Base-by-base conservation (phyloP, 139 green algal species). In the Chlamydomonas sphaeroides region DNA sequence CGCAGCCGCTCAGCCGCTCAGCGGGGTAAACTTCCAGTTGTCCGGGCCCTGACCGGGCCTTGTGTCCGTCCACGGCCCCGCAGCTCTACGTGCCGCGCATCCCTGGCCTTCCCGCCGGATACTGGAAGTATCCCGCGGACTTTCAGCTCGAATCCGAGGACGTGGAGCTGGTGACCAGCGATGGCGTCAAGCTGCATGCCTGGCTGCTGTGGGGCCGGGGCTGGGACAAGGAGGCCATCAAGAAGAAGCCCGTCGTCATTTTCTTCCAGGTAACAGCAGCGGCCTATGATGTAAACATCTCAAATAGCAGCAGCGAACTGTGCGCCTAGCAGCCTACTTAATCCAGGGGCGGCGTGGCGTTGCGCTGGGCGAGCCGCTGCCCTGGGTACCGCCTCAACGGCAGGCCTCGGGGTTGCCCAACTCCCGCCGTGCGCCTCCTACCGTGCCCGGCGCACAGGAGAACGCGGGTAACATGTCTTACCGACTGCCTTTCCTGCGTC, bases 381-480 rank as follows among this genome's bases (percentile, higher is more conserved):
- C n/a, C n/a, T n/a, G n/a, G n/a, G n/a, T n/a, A n/a, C n/a, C n/a
- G n/a, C n/a, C n/a, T n/a, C n/a, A n/a, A n/a, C n/a, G n/a, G n/a
- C n/a, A n/a, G n/a, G n/a, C n/a, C n/a, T n/a, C n/a, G n/a, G n/a
- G n/a, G n/a, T n/a, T n/a, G n/a, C n/a, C n/a, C n/a, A n/a, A n/a
- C n/a, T n/a, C n/a, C n/a, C n/a, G n/a, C n/a, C n/a, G n/a, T n/a
- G n/a, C n/a, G n/a, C n/a, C n/a, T n/a, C n/a, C n/a, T n/a, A n/a
- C n/a, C n/a, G 62, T 68, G 32, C 6, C 62, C 7, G 14, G n/a
- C n/a, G n/a, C 71, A 39, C 91, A 95, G 89, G 95, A 98, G 75
- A 98, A 98, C 76, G 95, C 95, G 8, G 95, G 95, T n/a, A 96
- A 96, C 91, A 98, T 98, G 94, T 88, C 90, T 5, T 94, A 92